phyloP scores from a whole-genome alignment of 139 green algal genomes.

The Deuterostichococcus epilithicus region DNA sequence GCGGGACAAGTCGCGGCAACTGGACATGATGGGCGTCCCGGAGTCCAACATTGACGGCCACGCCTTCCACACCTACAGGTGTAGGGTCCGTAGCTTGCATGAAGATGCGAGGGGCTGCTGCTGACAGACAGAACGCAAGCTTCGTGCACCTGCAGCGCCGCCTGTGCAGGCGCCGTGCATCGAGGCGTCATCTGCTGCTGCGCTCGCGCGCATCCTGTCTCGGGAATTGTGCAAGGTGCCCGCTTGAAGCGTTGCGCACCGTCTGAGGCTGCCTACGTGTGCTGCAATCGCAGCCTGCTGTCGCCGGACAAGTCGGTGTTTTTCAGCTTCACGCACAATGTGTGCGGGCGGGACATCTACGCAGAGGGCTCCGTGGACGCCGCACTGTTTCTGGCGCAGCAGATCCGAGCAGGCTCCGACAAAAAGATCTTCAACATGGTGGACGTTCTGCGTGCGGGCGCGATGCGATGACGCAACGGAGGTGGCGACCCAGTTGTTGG shows the following conservation, averaged over 20 bases:
- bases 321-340: conserved; percentile 99
- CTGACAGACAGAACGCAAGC: no score
- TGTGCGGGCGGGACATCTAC: conserved; percentile 87
- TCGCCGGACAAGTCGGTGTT: conserved; percentile 58
- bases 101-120: no score
- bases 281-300: conserved; percentile 4
- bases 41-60: conserved; percentile 65
- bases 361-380: conserved; percentile 97
- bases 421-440: conserved; percentile 98
- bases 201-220: no score
- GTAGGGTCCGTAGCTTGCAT: not conserved
- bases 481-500: no score
- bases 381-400: conserved; percentile 73
- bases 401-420: conserved; percentile 47
- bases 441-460: conserved; percentile 87
- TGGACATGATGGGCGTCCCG: conserved; percentile 71
- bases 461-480: conserved; percentile 84
- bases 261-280: not conserved
- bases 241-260: not conserved
- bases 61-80: conserved; percentile 96
- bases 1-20: conserved; percentile 55
- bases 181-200: no score
- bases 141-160: no score
- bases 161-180: no score
- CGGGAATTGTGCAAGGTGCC: no score